These are phyloP conservation scores for Neophaeococcomyces aloes DNA, from an alignment of 2,329 filamentous ascomycete species.

Conservation along the genomic window DNA sequence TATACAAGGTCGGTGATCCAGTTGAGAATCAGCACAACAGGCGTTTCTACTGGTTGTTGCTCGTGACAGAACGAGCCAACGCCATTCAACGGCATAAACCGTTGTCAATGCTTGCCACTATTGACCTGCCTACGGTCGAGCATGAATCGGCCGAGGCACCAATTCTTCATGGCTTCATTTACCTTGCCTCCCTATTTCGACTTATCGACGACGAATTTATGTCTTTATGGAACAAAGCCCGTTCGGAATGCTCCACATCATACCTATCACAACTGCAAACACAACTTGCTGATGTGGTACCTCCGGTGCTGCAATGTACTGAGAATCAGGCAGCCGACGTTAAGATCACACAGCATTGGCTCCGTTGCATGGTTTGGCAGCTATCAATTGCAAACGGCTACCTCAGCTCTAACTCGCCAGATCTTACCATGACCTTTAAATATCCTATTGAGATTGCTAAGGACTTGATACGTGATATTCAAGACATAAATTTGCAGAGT, in stretches of 20 bases:
- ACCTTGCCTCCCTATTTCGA: constrained; percentile 53
- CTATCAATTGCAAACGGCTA: constrained; percentile 56
- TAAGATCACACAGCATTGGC: constrained; percentile 60
- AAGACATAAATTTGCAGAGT: constrained; percentile 59
- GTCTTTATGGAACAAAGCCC: constrained; percentile 56
- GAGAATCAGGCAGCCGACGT: constrained; percentile 21
- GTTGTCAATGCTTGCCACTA: constrained; percentile 54
- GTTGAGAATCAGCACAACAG: constrained; percentile 54
- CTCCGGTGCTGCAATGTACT: constrained; percentile 15
- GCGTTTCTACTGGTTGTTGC: constrained; percentile 63
- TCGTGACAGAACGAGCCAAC: constrained; percentile 61
- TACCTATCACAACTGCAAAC: constrained; percentile 52
- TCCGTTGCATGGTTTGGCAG: constrained; percentile 62
- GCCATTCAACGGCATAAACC: constrained; percentile 57
- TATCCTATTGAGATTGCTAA: constrained; percentile 54
- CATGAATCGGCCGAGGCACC: constrained; percentile 49
- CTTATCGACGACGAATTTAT: constrained; percentile 57
- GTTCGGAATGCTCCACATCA: constrained; percentile 45
- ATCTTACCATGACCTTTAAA: constrained; percentile 25
- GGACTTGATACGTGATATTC: constrained; percentile 55
- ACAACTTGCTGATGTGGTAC: constrained; percentile 29
- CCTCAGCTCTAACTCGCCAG: constrained; percentile 26
- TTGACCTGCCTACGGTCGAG: constrained; percentile 47
- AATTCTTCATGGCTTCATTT: constrained; percentile 46
- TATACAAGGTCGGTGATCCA: constrained; percentile 48